Evolutionary conservation across 345 rosid genomes (phyloP).

Genomic region (Ceriops tagal): DNA sequence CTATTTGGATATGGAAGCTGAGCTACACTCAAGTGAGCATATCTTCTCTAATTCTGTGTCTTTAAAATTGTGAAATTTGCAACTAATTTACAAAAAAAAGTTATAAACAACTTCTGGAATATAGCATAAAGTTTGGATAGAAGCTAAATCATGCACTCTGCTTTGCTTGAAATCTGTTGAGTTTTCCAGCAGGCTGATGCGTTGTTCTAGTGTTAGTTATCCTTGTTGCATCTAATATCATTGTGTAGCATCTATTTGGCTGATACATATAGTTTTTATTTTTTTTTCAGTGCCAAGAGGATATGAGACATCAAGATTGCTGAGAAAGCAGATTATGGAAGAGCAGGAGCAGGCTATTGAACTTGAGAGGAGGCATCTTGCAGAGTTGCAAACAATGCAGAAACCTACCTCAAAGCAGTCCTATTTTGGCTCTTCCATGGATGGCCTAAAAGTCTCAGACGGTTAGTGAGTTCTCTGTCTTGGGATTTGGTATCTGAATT

Average conservation of each 20-base stretch:
- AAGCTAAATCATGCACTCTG: not conserved
- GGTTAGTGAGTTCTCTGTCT: conserved; percentile 18
- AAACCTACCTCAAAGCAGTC: conserved; percentile 31
- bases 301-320: conserved; percentile 36
- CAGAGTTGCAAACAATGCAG: conserved; percentile 29
- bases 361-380: conserved; percentile 37
- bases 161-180: not conserved
- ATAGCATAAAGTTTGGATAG: not conserved
- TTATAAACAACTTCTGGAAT: not conserved
- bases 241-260: not conserved
- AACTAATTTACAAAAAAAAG: not conserved
- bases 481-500: not conserved
- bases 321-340: conserved; percentile 46
- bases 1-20: conserved; percentile 41
- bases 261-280: not conserved
- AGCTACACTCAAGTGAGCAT: conserved; percentile 47
- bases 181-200: not conserved
- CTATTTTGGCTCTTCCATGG: conserved; percentile 30
- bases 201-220: not conserved
- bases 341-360: conserved; percentile 43
- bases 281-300: conserved; percentile 43
- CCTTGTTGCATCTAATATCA: not conserved
- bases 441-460: conserved; percentile 35
- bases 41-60: not conserved
- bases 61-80: not conserved